phyloP scores from a whole-genome alignment of 225 moss, liverwort and hornwort species.

The Pseudoscleropodium purum region DNA sequence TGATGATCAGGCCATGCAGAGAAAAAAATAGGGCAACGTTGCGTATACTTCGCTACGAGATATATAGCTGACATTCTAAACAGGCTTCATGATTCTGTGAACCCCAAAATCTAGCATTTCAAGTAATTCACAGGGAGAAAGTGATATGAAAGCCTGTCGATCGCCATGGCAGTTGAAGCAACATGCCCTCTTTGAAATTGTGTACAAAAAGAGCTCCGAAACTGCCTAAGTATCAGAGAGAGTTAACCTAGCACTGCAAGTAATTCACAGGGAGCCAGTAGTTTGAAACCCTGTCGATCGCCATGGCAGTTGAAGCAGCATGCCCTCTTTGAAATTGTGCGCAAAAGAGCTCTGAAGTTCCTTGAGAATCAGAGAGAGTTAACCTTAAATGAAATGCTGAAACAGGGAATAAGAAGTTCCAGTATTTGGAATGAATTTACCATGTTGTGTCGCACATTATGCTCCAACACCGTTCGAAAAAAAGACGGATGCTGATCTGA shows the following conservation, averaged over 20 bases:
- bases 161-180: background rate
- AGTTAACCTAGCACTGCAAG: background rate
- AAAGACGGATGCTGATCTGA: background rate
- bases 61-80: background rate
- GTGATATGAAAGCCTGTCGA: background rate
- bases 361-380: background rate
- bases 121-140: background rate
- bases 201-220: background rate
- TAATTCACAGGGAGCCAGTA: background rate
- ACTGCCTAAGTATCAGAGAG: background rate
- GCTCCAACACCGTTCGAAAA: conserved; percentile 14
- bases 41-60: background rate
- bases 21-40: background rate
- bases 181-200: background rate
- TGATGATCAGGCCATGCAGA: background rate
- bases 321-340: background rate
- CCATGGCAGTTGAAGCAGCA: background rate
- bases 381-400: background rate
- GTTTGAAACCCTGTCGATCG: background rate
- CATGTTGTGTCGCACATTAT: conserved; percentile 9
- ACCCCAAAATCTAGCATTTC: background rate
- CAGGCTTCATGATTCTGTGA: background rate
- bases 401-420: background rate
- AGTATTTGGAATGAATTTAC: background rate
- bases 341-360: background rate